Conservation (phyloP, 768 basidiomycete species). For the Lactarius sanguifluus region DNA sequence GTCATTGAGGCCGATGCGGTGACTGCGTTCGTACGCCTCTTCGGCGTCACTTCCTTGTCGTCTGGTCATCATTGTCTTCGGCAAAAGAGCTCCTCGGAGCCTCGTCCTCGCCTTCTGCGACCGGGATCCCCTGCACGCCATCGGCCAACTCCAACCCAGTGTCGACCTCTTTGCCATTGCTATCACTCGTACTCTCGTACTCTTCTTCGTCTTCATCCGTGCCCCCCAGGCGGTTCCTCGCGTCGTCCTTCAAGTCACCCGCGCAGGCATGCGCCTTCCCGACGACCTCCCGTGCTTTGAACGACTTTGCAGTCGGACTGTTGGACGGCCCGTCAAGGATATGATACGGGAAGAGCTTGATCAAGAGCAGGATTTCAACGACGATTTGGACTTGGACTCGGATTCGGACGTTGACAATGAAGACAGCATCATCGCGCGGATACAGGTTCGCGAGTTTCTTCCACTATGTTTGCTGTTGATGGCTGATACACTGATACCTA, state of each 20-base stretch:
- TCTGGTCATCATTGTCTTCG: too few species aligned
- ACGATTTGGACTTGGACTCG: not conserved
- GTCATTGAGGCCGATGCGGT: conserved; percentile 54
- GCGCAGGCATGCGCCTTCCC: too few species aligned
- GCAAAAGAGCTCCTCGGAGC: too few species aligned
- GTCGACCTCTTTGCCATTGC: too few species aligned
- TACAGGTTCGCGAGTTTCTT: conserved; percentile 24
- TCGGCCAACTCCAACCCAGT: too few species aligned
- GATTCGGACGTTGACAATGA: conserved; percentile 32
- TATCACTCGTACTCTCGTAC: too few species aligned
- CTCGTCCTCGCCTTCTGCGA: too few species aligned
- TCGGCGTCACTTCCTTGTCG: too few species aligned
- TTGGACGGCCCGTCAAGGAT: conserved; percentile 25
- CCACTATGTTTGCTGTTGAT: conserved; percentile 12
- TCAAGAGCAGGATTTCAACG: not conserved
- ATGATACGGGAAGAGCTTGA: conserved; percentile 28
- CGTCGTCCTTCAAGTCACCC: conserved; percentile 40
- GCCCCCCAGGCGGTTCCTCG: conserved; percentile 40
- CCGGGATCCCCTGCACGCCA: too few species aligned
- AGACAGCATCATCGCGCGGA: conserved; percentile 36
- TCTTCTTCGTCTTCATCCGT: not conserved
- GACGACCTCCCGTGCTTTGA: conserved; percentile 29
- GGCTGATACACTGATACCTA: not conserved
- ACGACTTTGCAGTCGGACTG: conserved; percentile 35
- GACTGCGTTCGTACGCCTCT: conserved; percentile 51